Evolutionary conservation across 2,329 filamentous ascomycete species (phyloP).

Genomic region (Diaporthe citriasiana): DNA sequence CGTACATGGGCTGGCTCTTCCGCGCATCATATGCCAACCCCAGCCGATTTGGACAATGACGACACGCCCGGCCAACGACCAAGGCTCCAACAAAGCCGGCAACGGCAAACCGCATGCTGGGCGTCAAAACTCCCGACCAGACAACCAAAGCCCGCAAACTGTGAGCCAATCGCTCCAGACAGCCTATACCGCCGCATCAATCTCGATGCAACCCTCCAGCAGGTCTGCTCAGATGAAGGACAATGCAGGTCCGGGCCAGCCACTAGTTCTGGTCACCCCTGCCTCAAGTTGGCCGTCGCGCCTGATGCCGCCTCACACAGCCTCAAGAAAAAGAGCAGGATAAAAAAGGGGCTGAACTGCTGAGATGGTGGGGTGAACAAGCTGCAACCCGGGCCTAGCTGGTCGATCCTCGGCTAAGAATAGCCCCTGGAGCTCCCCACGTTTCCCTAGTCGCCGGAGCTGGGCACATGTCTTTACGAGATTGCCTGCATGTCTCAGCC

Average conservation of each 20-base stretch:
- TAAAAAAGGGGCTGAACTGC: slow-evolving; percentile 25
- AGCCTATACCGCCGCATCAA: slow-evolving; percentile 2
- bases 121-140: slow-evolving; percentile 32
- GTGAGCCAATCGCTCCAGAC: slow-evolving; percentile 19
- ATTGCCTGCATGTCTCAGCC: slow-evolving; percentile 28
- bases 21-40: background rate
- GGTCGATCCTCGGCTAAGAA: slow-evolving; percentile 38
- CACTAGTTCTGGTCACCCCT: slow-evolving; percentile 23
- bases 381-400: slow-evolving; percentile 34
- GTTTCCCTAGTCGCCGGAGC: slow-evolving; percentile 33
- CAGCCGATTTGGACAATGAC: slow-evolving; percentile 25
- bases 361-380: slow-evolving; percentile 35
- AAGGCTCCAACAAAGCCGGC: slow-evolving; percentile 21
- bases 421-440: slow-evolving; percentile 37
- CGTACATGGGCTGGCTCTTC: background rate
- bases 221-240: slow-evolving; percentile 25
- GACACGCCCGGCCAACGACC: slow-evolving; percentile 22
- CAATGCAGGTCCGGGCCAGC: slow-evolving; percentile 32
- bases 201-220: slow-evolving; percentile 32
- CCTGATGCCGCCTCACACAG: slow-evolving; percentile 28
- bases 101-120: slow-evolving; percentile 25
- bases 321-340: slow-evolving; percentile 17
- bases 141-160: slow-evolving; percentile 1
- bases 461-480: slow-evolving; percentile 35
- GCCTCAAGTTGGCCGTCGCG: slow-evolving; percentile 31